These are phyloP conservation scores for Leccinum griseonigrum DNA, from an alignment of 1,284 basidiomycete species.

Conservation along the genomic window DNA sequence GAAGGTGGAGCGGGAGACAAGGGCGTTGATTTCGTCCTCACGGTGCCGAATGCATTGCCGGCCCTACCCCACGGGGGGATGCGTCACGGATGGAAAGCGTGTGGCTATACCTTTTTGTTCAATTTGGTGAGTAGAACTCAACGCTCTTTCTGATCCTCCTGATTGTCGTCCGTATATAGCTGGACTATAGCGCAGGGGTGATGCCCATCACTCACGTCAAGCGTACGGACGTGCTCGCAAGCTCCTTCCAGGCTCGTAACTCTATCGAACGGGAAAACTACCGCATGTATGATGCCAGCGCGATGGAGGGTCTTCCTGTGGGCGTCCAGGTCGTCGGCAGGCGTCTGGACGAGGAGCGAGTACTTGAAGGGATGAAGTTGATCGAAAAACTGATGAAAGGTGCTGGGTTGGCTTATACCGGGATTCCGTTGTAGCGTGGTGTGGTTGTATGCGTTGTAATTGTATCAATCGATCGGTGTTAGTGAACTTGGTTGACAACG, in stretches of 20 bases:
- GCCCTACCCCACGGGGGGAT: conserved; percentile 49
- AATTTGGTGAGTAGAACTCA: conserved; percentile 35
- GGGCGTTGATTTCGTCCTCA: conserved; percentile 58
- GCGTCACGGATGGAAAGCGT: conserved; percentile 40
- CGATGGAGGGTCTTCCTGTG: conserved; percentile 66
- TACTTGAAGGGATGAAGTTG: conserved; percentile 47
- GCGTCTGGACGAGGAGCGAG: conserved; percentile 63
- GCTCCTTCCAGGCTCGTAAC: conserved; percentile 29
- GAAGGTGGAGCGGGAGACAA: conserved; percentile 31
- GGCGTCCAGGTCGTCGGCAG: conserved; percentile 63
- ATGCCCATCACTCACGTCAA: conserved; percentile 59
- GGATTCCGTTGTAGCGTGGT: conserved; percentile 20
- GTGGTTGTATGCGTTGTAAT: neutral
- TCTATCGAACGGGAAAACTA: conserved; percentile 39
- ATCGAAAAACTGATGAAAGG: conserved; percentile 30
- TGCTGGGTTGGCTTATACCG: conserved; percentile 26
- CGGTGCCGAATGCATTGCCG: conserved; percentile 57
- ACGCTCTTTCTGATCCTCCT: neutral
- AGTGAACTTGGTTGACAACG: no score
- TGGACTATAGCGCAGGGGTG: conserved; percentile 59
- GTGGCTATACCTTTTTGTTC: conserved; percentile 45
- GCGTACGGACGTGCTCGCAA: conserved; percentile 39
- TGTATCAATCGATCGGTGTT: neutral
- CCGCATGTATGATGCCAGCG: conserved; percentile 51
- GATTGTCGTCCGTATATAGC: conserved; percentile 27